Evolutionary conservation across 1,139 yeast genomes (phyloP), one percentile per base, ranked within the genome.

Genomic region (Hanseniaspora sp.): DNA sequence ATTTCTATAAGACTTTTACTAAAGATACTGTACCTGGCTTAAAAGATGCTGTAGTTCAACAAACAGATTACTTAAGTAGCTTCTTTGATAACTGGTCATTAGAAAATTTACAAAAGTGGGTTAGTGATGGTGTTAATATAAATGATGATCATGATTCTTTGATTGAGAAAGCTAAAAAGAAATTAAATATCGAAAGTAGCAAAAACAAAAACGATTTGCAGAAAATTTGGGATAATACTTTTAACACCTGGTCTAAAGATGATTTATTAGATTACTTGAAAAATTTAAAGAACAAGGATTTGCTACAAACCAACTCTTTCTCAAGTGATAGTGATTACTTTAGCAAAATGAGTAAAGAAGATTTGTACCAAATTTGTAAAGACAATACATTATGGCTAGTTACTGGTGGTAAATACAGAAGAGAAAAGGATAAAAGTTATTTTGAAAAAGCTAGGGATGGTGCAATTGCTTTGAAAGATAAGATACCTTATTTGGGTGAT

Each of bases 181-280:
- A 59, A 40, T 58, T 63, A 29, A 55, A 59, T 30, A 17, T 61
- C 13, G 56, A 59, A 18, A 57, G n/a, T n/a, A n/a, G n/a, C 58
- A 34, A 57, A 61, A 60, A 67, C 11, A 61, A 60, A 15, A 58
- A 56, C 9, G 64, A 68, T 8, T 63, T 66, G 13, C 40, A 54
- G 1, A 61, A 57, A 15, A 35, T 52, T 47, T 61, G 64, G 56
- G 67, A 69, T 48, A 70, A 70, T 46, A 67, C 72, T 11, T 75
- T 77, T 60, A 71, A 73, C 48, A 67, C 73, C 38, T 80, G 83
- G 80, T 69, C 79, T 28, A 73, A 72, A 42, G 72, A 74, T 35
- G 86, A 82, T 59, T 67, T 82, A 60, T 73, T 68, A 60, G 70
- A 72, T 34, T 82, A 80, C 64, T 66, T 82, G 55, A 68, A 71